A percentile compares a stretch with the other conserved stretches of the same genome.
These are phyloP conservation scores for Tephrocybe rancida DNA, from an alignment of 768 basidiomycete species.

Conservation along the genomic window DNA sequence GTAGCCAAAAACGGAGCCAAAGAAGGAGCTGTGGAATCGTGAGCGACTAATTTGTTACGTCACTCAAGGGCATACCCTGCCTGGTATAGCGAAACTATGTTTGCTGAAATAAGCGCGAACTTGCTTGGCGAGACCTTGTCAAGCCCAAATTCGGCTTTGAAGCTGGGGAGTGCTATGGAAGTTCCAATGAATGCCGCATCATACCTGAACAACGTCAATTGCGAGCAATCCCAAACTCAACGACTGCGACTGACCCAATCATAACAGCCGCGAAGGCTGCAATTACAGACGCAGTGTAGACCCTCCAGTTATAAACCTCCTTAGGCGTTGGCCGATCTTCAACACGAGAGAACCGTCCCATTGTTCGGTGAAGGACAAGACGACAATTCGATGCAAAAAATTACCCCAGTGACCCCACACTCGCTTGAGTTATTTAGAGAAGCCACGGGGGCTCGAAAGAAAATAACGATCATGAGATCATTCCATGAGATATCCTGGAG, in stretches of 20 bases:
- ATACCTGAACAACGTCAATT: slow-evolving; percentile 25
- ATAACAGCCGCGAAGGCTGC: slow-evolving; percentile 40
- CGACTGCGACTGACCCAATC: slow-evolving; percentile 32
- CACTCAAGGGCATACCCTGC: slow-evolving; percentile 32
- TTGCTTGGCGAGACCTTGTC: slow-evolving; percentile 28
- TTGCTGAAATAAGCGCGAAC: slow-evolving; percentile 38
- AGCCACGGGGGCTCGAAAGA: neutral
- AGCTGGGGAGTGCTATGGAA: slow-evolving; percentile 41
- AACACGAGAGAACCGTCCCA: slow-evolving; percentile 23
- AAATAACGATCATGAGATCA: neutral
- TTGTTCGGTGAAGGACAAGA: neutral
- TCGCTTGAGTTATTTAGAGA: no score
- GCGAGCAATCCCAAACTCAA: neutral
- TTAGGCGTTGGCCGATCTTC: slow-evolving; percentile 25
- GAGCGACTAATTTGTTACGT: neutral
- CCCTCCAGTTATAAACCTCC: slow-evolving; percentile 44
- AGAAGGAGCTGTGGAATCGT: slow-evolving; percentile 32
- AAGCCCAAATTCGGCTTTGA: slow-evolving; percentile 47
- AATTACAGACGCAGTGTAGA: slow-evolving; percentile 35
- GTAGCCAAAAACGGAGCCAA: slow-evolving; percentile 38
- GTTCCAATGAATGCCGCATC: slow-evolving; percentile 51
- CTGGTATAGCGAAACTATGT: slow-evolving; percentile 49
- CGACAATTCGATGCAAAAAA: neutral
- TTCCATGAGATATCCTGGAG: no score
- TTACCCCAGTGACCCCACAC: neutral